phyloP scores from a whole-genome alignment of 1,139 yeast genomes.

The Scheffersomyces segobiensis region DNA sequence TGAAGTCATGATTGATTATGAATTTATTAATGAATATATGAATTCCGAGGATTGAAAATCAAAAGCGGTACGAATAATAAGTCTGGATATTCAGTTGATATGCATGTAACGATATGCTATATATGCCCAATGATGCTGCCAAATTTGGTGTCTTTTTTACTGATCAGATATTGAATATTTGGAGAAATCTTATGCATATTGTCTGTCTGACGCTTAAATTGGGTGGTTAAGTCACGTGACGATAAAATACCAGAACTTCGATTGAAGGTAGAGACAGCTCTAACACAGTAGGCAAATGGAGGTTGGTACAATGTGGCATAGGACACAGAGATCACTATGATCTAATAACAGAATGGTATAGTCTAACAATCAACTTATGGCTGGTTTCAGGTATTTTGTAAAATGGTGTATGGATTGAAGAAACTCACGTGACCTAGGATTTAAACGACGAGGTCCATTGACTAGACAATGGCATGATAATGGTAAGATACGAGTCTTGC shows the following conservation, averaged over 20 bases:
- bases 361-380: neutral
- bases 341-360: neutral
- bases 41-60: neutral
- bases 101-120: neutral
- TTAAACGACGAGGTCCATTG: neutral
- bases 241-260: neutral
- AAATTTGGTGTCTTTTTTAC: neutral
- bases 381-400: neutral
- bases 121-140: neutral
- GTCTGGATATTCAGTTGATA: neutral
- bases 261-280: conserved; percentile 1
- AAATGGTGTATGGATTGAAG: neutral
- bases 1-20: conserved; percentile 11
- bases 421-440: neutral
- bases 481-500: neutral
- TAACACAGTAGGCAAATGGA: neutral
- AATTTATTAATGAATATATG: no score
- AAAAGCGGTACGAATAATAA: neutral
- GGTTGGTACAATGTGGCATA: neutral
- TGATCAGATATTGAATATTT: neutral
- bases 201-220: neutral
- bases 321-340: neutral
- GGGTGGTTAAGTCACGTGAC: neutral
- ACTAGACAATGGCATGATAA: neutral
- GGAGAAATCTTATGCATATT: neutral